Evolutionary conservation across 2,329 filamentous ascomycete genomes (phyloP).

Genomic region (Dendrostoma leiphaemia): DNA sequence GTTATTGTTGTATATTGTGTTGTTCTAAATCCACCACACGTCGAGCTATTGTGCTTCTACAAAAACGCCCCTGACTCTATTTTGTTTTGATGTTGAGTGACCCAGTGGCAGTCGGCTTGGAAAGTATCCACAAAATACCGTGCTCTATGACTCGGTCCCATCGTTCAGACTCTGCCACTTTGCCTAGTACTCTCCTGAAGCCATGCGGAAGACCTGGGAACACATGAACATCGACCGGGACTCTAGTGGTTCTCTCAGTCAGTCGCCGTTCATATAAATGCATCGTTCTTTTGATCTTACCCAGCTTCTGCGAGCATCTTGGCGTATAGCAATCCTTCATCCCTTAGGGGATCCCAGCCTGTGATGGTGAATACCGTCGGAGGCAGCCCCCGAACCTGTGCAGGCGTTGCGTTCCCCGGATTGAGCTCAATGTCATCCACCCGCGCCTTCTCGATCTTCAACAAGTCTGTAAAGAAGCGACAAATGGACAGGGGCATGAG

Average conservation of each 20-base stretch:
- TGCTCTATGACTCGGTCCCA: conserved; percentile 43
- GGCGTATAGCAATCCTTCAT: conserved; percentile 46
- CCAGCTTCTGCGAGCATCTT: conserved; percentile 42
- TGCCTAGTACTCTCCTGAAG: conserved; percentile 39
- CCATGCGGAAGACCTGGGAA: conserved; percentile 54
- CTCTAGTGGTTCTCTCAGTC: conserved; percentile 34
- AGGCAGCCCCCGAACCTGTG: conserved; percentile 40
- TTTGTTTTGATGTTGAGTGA: not conserved
- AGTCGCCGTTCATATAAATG: not conserved
- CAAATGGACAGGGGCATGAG: conserved; percentile 39
- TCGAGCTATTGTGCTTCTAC: not conserved
- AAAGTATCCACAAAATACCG: conserved; percentile 42
- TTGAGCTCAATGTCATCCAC: conserved; percentile 38
- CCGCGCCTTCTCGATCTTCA: conserved; percentile 20
- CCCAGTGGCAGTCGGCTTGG: too few species aligned
- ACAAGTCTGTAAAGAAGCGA: conserved; percentile 29
- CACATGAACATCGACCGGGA: conserved; percentile 45
- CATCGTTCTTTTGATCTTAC: conserved; percentile 26
- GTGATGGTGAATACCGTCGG: conserved; percentile 43
- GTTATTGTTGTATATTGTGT: too few species aligned
- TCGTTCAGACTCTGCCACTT: conserved; percentile 34
- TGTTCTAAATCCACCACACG: too few species aligned
- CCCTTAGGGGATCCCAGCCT: conserved; percentile 46
- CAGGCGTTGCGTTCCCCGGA: conserved; percentile 31
- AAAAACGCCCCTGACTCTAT: too few species aligned